Conservation (phyloP, 306 rosid species). For the Dryas octopetala region DNA sequence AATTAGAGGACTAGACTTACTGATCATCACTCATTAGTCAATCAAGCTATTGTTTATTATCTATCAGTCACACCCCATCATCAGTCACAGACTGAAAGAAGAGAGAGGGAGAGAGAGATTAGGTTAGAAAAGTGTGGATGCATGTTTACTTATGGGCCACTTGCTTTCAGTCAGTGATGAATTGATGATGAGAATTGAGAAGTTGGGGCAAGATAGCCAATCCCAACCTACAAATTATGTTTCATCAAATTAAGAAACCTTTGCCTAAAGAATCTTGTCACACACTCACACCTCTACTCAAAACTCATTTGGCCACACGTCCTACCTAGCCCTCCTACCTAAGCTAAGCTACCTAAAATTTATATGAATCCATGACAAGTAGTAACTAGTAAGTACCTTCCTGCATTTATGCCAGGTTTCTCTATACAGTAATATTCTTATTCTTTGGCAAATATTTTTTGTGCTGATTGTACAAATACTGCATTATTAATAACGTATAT, state of each 20-base stretch:
- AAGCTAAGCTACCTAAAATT: too few relatives aligned
- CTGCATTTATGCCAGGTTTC: background rate
- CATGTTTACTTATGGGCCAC: conserved; percentile 19
- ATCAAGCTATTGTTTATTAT: background rate
- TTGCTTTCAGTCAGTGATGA: conserved; percentile 10
- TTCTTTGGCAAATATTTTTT: background rate
- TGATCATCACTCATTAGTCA: conserved; percentile 6
- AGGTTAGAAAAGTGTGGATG: conserved; percentile 38
- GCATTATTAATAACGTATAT: too few relatives aligned
- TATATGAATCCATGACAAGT: too few relatives aligned
- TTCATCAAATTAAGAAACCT: conserved; percentile 19
- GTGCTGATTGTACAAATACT: too few relatives aligned
- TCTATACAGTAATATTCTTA: background rate
- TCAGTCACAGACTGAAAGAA: background rate
- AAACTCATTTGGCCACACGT: background rate
- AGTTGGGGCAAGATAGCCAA: conserved; percentile 13
- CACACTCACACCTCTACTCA: background rate
- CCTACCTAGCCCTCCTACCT: background rate
- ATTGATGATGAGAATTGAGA: background rate
- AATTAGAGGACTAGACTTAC: conserved; percentile 16
- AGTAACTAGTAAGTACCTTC: too few relatives aligned
- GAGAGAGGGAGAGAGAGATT: conserved; percentile 19
- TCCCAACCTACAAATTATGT: conserved; percentile 3
- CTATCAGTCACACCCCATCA: too few relatives aligned
- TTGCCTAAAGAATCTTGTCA: background rate